Conservation (phyloP, 176 grass and related monocot species). For the Calamus simplicifolius region DNA sequence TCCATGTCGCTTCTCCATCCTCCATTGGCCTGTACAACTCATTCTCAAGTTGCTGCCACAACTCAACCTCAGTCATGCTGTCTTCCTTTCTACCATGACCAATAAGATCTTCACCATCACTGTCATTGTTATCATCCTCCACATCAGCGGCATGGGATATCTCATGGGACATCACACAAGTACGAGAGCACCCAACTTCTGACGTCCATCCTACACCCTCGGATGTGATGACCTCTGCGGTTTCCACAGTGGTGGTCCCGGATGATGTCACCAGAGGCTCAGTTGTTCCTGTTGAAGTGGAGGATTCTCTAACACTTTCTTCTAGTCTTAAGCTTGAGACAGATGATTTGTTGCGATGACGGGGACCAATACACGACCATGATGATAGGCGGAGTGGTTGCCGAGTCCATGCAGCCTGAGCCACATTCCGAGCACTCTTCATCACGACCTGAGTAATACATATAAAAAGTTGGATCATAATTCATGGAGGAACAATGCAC, state of each 20-base stretch:
- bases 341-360: conserved; percentile 53
- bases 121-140: conserved; percentile 36
- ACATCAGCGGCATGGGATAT: conserved; percentile 33
- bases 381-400: conserved; percentile 75
- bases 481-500: neutral
- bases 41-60: conserved; percentile 89
- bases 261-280: conserved; percentile 36
- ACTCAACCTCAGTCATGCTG: conserved; percentile 67
- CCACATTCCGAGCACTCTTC: conserved; percentile 74
- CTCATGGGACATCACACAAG: too few relatives aligned
- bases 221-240: conserved; percentile 39
- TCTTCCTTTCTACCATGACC: conserved; percentile 30
- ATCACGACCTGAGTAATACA: conserved; percentile 67
- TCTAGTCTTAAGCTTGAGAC: conserved; percentile 35
- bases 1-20: conserved; percentile 44
- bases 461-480: conserved; percentile 11
- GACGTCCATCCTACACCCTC: conserved; percentile 33
- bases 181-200: conserved; percentile 34
- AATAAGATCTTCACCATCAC: conserved; percentile 2
- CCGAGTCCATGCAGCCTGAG: conserved; percentile 76
- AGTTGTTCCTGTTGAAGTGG: conserved; percentile 11
- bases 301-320: conserved; percentile 19
- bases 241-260: conserved; percentile 29
- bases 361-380: conserved; percentile 83
- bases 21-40: conserved; percentile 54